These are phyloP conservation scores for Diaporthe citriasiana DNA, from an alignment of 2,329 filamentous ascomycete genomes.

Conservation along the genomic window DNA sequence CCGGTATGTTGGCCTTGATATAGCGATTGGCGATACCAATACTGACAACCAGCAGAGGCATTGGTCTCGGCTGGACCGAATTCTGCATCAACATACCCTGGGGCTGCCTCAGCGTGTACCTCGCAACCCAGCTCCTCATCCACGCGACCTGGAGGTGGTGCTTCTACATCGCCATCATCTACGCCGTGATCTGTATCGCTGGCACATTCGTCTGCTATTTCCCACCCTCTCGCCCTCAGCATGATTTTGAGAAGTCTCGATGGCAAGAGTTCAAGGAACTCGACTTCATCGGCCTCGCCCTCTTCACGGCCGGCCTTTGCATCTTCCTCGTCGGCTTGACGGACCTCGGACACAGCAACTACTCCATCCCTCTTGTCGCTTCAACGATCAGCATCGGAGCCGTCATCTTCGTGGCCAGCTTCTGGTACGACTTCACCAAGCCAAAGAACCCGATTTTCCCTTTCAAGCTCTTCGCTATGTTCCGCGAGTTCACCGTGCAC, in stretches of 20 bases:
- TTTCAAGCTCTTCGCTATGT: constrained; percentile 48
- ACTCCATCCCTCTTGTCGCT: constrained; percentile 42
- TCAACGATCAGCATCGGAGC: constrained; percentile 45
- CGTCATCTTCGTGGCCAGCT: constrained; percentile 42
- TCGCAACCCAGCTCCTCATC: constrained; percentile 49
- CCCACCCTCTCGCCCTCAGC: constrained; percentile 47
- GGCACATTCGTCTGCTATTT: constrained; percentile 49
- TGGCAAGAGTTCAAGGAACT: constrained; percentile 50
- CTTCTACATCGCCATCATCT: constrained; percentile 49
- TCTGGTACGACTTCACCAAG: constrained; percentile 47
- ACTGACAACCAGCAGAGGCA: constrained; percentile 38
- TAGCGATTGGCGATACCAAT: rapidly evolving
- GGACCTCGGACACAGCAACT: constrained; percentile 43
- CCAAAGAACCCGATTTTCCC: constrained; percentile 48
- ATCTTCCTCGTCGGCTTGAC: constrained; percentile 46
- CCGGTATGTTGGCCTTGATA: constrained; percentile 41
- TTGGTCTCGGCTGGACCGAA: constrained; percentile 50
- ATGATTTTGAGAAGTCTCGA: constrained; percentile 50
- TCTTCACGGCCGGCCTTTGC: constrained; percentile 46
- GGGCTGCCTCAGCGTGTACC: constrained; percentile 46
- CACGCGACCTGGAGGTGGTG: constrained; percentile 50
- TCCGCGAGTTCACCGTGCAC: constrained; percentile 50
- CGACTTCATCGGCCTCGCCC: constrained; percentile 49
- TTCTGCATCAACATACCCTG: constrained; percentile 50
- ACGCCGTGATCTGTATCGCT: constrained; percentile 45